Evolutionary conservation across 176 grass and related monocot species (phyloP), one percentile per base, ranked within the genome.

Genomic region (Oryza officinalis): DNA sequence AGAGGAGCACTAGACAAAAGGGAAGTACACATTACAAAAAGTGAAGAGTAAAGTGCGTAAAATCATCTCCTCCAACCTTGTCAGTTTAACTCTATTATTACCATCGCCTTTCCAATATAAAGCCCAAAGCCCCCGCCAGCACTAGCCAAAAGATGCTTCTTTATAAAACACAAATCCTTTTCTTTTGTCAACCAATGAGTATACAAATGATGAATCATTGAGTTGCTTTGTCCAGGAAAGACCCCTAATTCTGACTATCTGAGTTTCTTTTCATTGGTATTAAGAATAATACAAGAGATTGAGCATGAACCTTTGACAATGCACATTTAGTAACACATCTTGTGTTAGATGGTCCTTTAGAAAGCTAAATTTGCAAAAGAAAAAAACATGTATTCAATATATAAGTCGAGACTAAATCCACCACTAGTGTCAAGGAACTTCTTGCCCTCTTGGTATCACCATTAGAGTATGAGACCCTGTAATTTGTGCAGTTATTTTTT

Each of bases 11-110:
- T 71, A 15, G 31, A 32, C 11, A 68, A 76, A 79, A 57, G 5
- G 5, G 14, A 86, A 69, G 76, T 80, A 50, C 35, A 38, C 44
- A 75, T 80, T 37, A 43, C 7, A 63, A 79, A 84, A 69, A 32
- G 26, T 70, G 20, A 33, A 71, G 20, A 11, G 17, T 41, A 78
- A 88, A 80, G 41, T 87, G 45, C 17, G 26, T n/a, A 32, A 4
- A 73, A 84, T 80, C 20, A 63, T 69, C 65, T 63, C 46, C 10
- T 45, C 2, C 13, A 67, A 50, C 26, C 9, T 33, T 76, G 87
- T 52, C 65, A 72, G 26, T 75, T 26, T 74, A 85, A 64, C 40
- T 52, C 77, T 38, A 23, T 73, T 28, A 83, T 65, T 38, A 69
- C 10, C n/a, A 37, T 50, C 35, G 27, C 38, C 38, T 64, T 75